Evolutionary conservation across 331 rosid genomes (phyloP).

Genomic region (Prunus yedoensis): DNA sequence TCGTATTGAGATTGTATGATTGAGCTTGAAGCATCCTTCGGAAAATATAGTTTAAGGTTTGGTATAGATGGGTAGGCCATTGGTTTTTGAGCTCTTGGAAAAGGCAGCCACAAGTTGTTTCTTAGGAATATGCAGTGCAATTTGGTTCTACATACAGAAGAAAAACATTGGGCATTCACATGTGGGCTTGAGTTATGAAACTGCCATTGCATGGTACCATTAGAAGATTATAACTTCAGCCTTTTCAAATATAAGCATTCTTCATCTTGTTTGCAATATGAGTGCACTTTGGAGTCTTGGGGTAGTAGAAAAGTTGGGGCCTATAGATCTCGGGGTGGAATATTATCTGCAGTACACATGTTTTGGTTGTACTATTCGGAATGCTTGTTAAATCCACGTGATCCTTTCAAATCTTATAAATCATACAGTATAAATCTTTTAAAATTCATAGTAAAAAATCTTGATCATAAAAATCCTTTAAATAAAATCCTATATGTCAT

Average conservation of each 20-base stretch:
- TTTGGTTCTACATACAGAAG: constrained; percentile 93
- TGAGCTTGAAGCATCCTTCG: constrained; percentile 8
- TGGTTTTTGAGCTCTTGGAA: constrained; percentile 82
- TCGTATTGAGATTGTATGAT: background rate
- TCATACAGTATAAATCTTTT: too few relatives aligned
- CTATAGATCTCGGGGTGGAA: constrained; percentile 72
- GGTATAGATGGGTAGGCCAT: constrained; percentile 77
- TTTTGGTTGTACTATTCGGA: constrained; percentile 73
- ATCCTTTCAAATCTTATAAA: too few relatives aligned
- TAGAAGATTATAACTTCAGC: constrained; percentile 95
- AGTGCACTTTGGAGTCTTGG: constrained; percentile 99
- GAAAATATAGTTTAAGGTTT: background rate
- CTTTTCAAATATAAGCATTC: constrained; percentile 79
- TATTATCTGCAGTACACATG: constrained; percentile 93
- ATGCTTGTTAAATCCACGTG: constrained; percentile 34
- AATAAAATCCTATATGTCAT: too few relatives aligned
- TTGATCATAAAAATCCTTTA: too few relatives aligned
- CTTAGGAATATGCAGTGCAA: constrained; percentile 77
- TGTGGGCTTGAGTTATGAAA: constrained; percentile 90
- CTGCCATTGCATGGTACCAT: constrained; percentile 80
- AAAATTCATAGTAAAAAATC: too few relatives aligned
- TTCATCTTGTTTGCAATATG: constrained; percentile 95
- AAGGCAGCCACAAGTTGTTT: constrained; percentile 74
- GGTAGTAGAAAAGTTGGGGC: constrained; percentile 70
- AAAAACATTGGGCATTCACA: constrained; percentile 86